phyloP scores from a whole-genome alignment of 2,329 filamentous ascomycete genomes.

The Xylaria sp. region DNA sequence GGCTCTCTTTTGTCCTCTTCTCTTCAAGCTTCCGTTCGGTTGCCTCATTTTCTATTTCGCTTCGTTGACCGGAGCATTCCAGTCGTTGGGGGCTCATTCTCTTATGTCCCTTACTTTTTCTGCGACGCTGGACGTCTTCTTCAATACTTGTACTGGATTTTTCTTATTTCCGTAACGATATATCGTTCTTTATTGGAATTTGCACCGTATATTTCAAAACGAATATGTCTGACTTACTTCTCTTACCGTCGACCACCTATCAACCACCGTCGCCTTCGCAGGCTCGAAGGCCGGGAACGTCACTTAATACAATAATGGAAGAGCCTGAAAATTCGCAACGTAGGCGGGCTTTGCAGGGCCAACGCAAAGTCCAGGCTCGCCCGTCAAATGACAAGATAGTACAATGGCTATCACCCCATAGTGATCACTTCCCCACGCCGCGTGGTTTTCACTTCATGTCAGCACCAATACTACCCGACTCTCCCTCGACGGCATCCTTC shows the following conservation, averaged over 20 bases:
- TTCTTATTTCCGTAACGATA: slow-evolving; percentile 27
- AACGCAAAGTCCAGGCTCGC: slow-evolving; percentile 45
- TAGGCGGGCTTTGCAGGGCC: slow-evolving; percentile 44
- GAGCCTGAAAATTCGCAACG: slow-evolving; percentile 57
- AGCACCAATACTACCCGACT: slow-evolving; percentile 70
- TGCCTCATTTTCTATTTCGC: slow-evolving; percentile 51
- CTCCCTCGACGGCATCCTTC: slow-evolving; percentile 65
- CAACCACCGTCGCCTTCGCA: slow-evolving; percentile 63
- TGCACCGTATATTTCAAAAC: slow-evolving; percentile 41
- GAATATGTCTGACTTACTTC: slow-evolving; percentile 60
- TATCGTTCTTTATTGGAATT: slow-evolving; percentile 40
- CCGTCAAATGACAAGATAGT: slow-evolving; percentile 63
- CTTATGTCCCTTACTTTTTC: slow-evolving; percentile 47
- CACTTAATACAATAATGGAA: slow-evolving; percentile 75
- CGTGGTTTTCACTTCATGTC: slow-evolving; percentile 73
- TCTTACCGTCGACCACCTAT: slow-evolving; percentile 57
- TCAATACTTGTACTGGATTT: slow-evolving; percentile 39
- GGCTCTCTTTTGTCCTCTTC: slow-evolving; percentile 39
- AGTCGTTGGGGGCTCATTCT: slow-evolving; percentile 52
- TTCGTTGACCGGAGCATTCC: slow-evolving; percentile 61
- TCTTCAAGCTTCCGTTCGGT: slow-evolving; percentile 50
- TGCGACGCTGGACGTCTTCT: slow-evolving; percentile 51
- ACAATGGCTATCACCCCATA: slow-evolving; percentile 68
- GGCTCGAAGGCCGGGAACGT: slow-evolving; percentile 63
- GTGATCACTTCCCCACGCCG: slow-evolving; percentile 78